Percentiles rank a stretch among this genome's conserved stretches.
Evolutionary conservation across 768 basidiomycete species (phyloP).

Genomic region (Paxillus ammoniavirescens): DNA sequence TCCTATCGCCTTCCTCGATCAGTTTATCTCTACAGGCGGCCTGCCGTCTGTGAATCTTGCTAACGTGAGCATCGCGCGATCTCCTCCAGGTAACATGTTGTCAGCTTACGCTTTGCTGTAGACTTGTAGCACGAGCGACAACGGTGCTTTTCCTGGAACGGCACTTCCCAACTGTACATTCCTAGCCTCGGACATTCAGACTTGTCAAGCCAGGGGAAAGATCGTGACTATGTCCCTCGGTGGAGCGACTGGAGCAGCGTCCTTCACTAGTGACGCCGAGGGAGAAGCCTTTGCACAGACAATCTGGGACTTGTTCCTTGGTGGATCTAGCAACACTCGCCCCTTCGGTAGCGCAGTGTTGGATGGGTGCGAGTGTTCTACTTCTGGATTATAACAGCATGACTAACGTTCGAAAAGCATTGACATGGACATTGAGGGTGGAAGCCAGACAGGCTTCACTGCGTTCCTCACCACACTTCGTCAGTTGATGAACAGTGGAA

Average conservation of each 20-base stretch:
- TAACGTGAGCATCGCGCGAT: conserved; percentile 39
- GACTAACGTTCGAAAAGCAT: conserved; percentile 22
- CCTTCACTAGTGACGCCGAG: conserved; percentile 57
- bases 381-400: not conserved
- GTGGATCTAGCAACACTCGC: conserved; percentile 58
- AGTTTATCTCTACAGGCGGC: conserved; percentile 57
- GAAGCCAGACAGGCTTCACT: conserved; percentile 29
- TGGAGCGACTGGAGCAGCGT: conserved; percentile 60
- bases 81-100: not conserved
- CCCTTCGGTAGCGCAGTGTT: conserved; percentile 73
- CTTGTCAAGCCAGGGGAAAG: conserved; percentile 69
- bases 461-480: conserved; percentile 33
- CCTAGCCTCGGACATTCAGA: conserved; percentile 61
- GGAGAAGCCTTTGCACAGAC: conserved; percentile 60
- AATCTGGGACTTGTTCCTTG: conserved; percentile 70
- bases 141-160: conserved; percentile 60
- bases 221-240: conserved; percentile 61
- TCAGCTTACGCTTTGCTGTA: conserved; percentile 18
- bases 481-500: conserved; percentile 27
- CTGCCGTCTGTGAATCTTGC: conserved; percentile 60
- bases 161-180: conserved; percentile 59
- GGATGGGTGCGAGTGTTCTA: conserved; percentile 51
- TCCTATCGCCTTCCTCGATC: conserved; percentile 60
- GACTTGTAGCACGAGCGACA: conserved; percentile 60
- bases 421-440: conserved; percentile 52